Percentiles rank a stretch among this genome's conserved stretches.
These are phyloP conservation scores for Solanum chacoense DNA, from an alignment of 305 asterid species.

Conservation along the genomic window DNA sequence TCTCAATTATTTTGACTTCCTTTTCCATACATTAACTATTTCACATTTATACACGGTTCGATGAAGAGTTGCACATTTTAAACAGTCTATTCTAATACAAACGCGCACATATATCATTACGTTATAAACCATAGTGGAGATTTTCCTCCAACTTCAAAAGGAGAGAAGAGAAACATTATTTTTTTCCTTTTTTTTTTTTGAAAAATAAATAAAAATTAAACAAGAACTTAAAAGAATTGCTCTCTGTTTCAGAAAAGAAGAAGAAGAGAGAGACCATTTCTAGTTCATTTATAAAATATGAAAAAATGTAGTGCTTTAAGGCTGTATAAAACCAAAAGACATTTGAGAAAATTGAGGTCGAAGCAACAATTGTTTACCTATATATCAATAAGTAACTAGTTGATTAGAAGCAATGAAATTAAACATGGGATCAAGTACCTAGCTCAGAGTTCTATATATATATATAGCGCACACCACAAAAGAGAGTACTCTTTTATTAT, in stretches of 20 bases:
- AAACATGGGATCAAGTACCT: neutral
- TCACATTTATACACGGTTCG: rapidly evolving
- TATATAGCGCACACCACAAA: neutral
- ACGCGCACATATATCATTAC: too few relatives aligned
- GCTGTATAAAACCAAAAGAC: neutral
- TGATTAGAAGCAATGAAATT: neutral
- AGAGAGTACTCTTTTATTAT: too few relatives aligned
- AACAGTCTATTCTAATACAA: rapidly evolving
- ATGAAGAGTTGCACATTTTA: rapidly evolving
- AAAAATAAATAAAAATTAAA: neutral
- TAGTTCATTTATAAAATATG: neutral
- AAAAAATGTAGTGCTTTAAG: neutral
- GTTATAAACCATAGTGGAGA: too few relatives aligned
- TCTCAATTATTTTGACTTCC: neutral
- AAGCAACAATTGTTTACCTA: neutral
- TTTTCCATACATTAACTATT: neutral
- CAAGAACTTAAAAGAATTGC: neutral
- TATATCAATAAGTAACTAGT: neutral
- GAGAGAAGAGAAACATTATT: neutral
- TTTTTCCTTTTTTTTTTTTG: neutral
- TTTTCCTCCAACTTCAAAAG: neutral
- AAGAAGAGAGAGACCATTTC: neutral
- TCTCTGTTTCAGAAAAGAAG: neutral
- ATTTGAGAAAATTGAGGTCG: neutral
- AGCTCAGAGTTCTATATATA: neutral